Base-by-base conservation (phyloP, 2,329 filamentous ascomycete species). In the Neofusicoccum cordaticola region DNA sequence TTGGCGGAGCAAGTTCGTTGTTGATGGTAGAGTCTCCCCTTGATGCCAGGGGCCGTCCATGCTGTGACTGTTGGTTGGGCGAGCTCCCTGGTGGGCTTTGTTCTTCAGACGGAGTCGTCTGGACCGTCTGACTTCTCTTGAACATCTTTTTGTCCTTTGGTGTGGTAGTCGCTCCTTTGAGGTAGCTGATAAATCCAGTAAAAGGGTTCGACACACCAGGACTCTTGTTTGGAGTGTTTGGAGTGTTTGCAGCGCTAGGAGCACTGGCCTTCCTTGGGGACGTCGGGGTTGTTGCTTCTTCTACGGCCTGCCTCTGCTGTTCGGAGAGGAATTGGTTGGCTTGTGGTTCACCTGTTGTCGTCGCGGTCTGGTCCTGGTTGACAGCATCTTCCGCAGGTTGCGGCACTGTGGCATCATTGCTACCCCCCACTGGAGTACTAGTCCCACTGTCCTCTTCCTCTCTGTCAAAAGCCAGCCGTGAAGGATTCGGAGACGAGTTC, bases 111-210 rank as follows among this genome's bases (percentile, higher is more conserved):
- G 68, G 75, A 64, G 62, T 75, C 66, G 79, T 75, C 12, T 82
- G 82, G 56, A 93, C 79, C 0, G 91, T 96, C 75, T 96, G 92
- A 66, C 90, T 92, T 45, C 91, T 84, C 66, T 70, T 73, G 31
- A 82, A 79, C 77, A 79, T 79, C 68, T 78, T 80, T 66, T 87
- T 87, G 70, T 93, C 91, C 31, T 93, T 92, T 90, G 64, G 84
- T 85, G 66, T 88, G 83, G 71, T 89, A 90, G 12, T 83, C 81
- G 11, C 71, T 81, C 69, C 83, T 86, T 53, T 87, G 17, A 65
- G 63, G 11, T 65, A 61, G 53, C 56, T 65, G 3, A 63, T 39
- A 39, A 64, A 64, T n/a, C 56, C 58, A 41, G 44, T 60, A 35
- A 64, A 27, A 48, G 45, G 47, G n/a, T 65, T 66, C n/a, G 39